These are phyloP conservation scores for Thoreauomyces humboldtii DNA, from an alignment of 192 early-diverging fungal species.

Conservation along the genomic window DNA sequence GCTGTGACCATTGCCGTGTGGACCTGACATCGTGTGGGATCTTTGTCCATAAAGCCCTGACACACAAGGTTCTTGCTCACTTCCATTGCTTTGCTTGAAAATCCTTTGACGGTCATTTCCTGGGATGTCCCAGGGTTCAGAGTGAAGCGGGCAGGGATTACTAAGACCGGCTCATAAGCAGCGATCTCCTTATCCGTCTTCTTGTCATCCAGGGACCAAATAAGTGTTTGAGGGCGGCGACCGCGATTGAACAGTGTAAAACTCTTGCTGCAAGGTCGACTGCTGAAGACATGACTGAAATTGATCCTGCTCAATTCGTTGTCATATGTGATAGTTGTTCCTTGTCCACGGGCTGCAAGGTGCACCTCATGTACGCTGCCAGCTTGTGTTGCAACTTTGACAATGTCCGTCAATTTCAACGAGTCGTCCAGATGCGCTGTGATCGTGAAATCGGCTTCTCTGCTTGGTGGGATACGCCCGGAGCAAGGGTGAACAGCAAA, in stretches of 20 bases:
- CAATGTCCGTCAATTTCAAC: constrained; percentile 58
- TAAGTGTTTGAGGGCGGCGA: constrained; percentile 49
- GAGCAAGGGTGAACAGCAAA: constrained; percentile 40
- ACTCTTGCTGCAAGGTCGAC: constrained; percentile 44
- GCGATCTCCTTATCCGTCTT: constrained; percentile 4
- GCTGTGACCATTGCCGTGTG: constrained; percentile 41
- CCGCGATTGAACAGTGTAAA: constrained; percentile 53
- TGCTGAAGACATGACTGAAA: constrained; percentile 60
- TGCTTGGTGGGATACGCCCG: constrained; percentile 40
- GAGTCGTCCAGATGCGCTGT: constrained; percentile 56
- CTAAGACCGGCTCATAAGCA: constrained; percentile 34
- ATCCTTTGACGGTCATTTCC: constrained; percentile 46
- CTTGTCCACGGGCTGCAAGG: constrained; percentile 52
- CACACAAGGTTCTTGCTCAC: constrained; percentile 46
- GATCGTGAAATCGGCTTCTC: constrained; percentile 27
- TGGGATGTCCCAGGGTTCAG: constrained; percentile 48
- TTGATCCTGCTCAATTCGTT: constrained; percentile 40
- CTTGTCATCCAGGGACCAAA: constrained; percentile 44
- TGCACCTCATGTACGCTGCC: constrained; percentile 48
- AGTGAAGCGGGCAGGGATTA: constrained; percentile 48
- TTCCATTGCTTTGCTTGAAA: constrained; percentile 37
- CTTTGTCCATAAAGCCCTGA: constrained; percentile 50
- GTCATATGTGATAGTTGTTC: constrained; percentile 56
- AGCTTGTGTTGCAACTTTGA: constrained; percentile 43
- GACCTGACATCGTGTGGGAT: constrained; percentile 45